These are phyloP conservation scores for Coniochaeta pulveracea DNA, from an alignment of 2,329 filamentous ascomycete genomes.

Conservation along the genomic window DNA sequence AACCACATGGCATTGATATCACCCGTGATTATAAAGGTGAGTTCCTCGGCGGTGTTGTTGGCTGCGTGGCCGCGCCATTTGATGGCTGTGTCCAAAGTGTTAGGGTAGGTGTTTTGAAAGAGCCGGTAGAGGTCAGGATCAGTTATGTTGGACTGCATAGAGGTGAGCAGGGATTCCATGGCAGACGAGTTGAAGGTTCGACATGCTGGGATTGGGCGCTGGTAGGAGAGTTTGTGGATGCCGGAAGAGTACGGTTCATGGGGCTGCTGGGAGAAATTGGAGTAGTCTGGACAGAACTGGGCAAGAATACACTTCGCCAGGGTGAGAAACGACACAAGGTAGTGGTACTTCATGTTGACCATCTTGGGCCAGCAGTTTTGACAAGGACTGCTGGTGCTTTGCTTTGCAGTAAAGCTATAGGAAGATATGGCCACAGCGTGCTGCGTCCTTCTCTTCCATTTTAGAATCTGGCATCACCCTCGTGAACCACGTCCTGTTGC, in stretches of 20 bases:
- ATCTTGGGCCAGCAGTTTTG: no score
- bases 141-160: conserved; percentile 56
- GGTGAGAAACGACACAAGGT: no score
- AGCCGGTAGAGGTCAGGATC: conserved; percentile 67
- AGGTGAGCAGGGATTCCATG: conserved; percentile 64
- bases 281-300: conserved; percentile 53
- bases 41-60: conserved; percentile 48
- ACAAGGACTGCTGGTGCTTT: no score
- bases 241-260: conserved; percentile 71
- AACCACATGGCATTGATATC: conserved; percentile 35
- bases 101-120: conserved; percentile 64
- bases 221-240: conserved; percentile 63
- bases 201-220: conserved; percentile 65
- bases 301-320: no score
- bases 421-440: no score
- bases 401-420: no score
- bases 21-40: conserved; percentile 47
- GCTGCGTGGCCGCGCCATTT: conserved; percentile 53
- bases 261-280: conserved; percentile 40
- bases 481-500: no score
- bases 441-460: no score
- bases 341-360: no score
- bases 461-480: no score
- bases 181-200: conserved; percentile 69
- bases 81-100: conserved; percentile 64